Conservation (phyloP, 1,139 yeast genomes). For the Ogataea hybrid region DNA sequence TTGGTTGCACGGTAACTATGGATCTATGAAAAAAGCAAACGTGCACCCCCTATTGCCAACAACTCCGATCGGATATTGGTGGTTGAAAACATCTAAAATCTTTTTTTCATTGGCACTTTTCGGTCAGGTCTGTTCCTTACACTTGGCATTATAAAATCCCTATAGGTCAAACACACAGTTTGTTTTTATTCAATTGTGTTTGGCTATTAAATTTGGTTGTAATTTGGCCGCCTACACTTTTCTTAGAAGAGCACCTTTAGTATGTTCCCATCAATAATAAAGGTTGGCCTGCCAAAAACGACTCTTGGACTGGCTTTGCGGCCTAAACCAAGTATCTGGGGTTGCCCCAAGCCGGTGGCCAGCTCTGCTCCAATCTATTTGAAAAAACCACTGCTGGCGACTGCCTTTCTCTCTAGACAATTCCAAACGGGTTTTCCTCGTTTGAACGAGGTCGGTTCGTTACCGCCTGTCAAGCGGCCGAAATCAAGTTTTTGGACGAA, state of each 20-base stretch:
- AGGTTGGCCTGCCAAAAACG: constrained; percentile 6
- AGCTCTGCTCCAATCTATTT: too few relatives aligned
- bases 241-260: neutral
- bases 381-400: neutral
- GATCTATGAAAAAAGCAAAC: neutral
- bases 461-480: constrained; percentile 3
- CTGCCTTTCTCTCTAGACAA: neutral
- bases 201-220: constrained; percentile 2
- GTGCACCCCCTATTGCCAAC: constrained; percentile 6
- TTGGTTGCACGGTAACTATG: neutral
- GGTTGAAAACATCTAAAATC: constrained; percentile 2
- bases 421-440: constrained; percentile 2
- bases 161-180: neutral
- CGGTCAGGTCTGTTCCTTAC: constrained; percentile 16
- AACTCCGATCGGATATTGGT: constrained; percentile 11
- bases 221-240: constrained; percentile 7
- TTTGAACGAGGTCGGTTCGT: neutral
- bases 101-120: constrained; percentile 12
- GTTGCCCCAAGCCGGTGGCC: neutral
- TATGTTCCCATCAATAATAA: constrained; percentile 4
- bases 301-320: constrained; percentile 1
- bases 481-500: constrained; percentile 26
- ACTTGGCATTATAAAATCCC: constrained; percentile 5
- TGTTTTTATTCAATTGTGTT: constrained; percentile 3
- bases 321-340: constrained; percentile 1